Evolutionary conservation across 1,284 basidiomycete genomes (phyloP), one percentile per base, ranked within the genome.

Genomic region (Trametes sp.): DNA sequence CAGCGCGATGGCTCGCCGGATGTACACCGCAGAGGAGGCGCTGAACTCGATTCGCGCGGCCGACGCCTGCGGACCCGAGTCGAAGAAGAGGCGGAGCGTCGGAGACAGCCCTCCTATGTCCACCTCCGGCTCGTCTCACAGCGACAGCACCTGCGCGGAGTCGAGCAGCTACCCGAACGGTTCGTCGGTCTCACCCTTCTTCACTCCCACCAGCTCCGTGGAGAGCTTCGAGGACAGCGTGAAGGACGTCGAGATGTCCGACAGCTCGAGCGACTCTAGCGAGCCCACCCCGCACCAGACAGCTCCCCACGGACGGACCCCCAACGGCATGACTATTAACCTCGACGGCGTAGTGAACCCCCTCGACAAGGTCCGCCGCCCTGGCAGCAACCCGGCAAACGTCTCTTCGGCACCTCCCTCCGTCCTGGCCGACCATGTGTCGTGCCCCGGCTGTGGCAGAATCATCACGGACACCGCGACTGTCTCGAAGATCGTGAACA

Each of bases 21-120:
- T 89, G 84, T 84, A 84, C 72, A 79, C 80, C 21, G 87, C 89
- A 13, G 89, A 91, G 69, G 82, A 84, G 14, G 71, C 77, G 1
- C 69, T 84, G 44, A 75, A 70, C 26, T 68, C 75, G 38, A 77
- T 81, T 58, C 78, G 78, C 64, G 76, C 76, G 1, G 74, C 77
- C 38, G 77, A 80, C 35, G 75, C 66, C 29, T 79, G 77, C 57
- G 78, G 78, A 23, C 80, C 77, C 54, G 80, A 82, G 66, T 80
- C 76, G 10, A 85, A 81, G 80, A 85, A 82, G 76, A 74, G 82
- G 57, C 77, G 81, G 63, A 80, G 80, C 69, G 79, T 81, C 73
- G 77, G 81, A 76, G 78, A 83, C 72, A 75, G 69, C 59, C 70
- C 73, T 61, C 69, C 68, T 54, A 65, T 70, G 65, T 67, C 64